These are phyloP conservation scores for Candida piceae DNA, from an alignment of 805 yeast genomes.

Conservation along the genomic window DNA sequence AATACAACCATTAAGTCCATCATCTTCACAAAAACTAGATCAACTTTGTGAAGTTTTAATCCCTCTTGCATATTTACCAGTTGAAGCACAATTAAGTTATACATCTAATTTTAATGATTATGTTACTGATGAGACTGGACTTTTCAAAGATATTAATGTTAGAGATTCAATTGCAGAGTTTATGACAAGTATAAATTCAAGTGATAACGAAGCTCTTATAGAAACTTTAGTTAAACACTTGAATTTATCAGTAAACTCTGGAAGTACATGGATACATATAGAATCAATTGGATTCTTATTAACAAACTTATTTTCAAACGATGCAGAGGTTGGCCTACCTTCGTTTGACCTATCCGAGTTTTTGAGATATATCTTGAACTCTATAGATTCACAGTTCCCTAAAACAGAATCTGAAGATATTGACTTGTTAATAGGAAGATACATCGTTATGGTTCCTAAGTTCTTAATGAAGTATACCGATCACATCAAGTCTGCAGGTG, in stretches of 20 bases:
- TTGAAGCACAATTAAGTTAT: constrained; percentile 43
- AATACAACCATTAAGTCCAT: constrained; percentile 10
- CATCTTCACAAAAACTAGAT: constrained; percentile 12
- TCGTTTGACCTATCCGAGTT: constrained; percentile 21
- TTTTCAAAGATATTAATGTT: constrained; percentile 47
- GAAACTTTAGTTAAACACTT: constrained; percentile 17
- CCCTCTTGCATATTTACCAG: constrained; percentile 37
- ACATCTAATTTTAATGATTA: constrained; percentile 59
- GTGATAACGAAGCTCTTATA: constrained; percentile 32
- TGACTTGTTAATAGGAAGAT: constrained; percentile 42
- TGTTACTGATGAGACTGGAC: constrained; percentile 71
- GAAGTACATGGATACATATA: constrained; percentile 24
- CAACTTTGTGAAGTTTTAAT: constrained; percentile 29
- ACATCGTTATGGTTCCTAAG: constrained; percentile 50
- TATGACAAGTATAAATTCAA: constrained; percentile 42
- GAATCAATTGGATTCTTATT: constrained; percentile 41
- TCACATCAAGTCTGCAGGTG: constrained; percentile 19
- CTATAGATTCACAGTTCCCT: constrained; percentile 10
- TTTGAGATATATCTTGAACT: constrained; percentile 15
- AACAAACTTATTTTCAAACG: constrained; percentile 40
- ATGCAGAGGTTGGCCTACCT: constrained; percentile 19
- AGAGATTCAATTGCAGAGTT: constrained; percentile 61
- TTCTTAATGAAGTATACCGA: constrained; percentile 48
- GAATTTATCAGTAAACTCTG: constrained; percentile 3
- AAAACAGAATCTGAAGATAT: constrained; percentile 15